Evolutionary conservation across 2,329 filamentous ascomycete species (phyloP).

Genomic region (Periconia digitata): DNA sequence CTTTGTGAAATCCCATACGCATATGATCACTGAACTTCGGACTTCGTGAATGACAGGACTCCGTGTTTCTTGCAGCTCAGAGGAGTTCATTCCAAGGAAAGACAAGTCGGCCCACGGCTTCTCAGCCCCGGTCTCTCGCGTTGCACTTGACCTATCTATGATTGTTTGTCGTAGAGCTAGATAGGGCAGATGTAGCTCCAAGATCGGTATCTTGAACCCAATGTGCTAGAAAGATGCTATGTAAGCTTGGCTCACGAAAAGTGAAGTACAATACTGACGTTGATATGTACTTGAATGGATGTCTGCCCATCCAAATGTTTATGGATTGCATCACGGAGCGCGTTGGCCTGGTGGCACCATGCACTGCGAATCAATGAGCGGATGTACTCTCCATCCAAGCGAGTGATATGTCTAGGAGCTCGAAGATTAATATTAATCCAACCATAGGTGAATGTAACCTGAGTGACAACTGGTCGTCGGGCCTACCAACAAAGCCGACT

Average conservation of each 20-base stretch:
- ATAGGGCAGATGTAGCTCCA: background rate
- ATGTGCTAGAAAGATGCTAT: slow-evolving; percentile 4
- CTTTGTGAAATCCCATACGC: slow-evolving; percentile 5
- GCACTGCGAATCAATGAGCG: slow-evolving; percentile 8
- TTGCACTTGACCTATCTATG: background rate
- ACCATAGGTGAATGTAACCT: background rate
- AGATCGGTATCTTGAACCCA: slow-evolving; percentile 11
- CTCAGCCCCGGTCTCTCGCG: background rate
- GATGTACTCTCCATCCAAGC: slow-evolving; percentile 10
- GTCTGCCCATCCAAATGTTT: slow-evolving; percentile 13
- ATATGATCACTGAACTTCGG: slow-evolving; percentile 4
- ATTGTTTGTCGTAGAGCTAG: background rate
- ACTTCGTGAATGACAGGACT: slow-evolving; percentile 3
- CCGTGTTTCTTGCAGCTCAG: background rate
- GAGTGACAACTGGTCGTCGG: background rate
- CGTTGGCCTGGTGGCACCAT: slow-evolving; percentile 5
- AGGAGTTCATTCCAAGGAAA: slow-evolving; percentile 1
- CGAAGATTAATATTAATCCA: background rate
- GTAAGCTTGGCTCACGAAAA: background rate
- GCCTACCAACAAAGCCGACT: background rate
- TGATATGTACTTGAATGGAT: slow-evolving; percentile 8
- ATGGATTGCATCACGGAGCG: slow-evolving; percentile 13
- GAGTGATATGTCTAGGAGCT: slow-evolving; percentile 7
- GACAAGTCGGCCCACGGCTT: slow-evolving; percentile 1
- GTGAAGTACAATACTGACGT: slow-evolving; percentile 8